Evolutionary conservation across 2,329 filamentous ascomycete genomes (phyloP).

Genomic region (Colletotrichum sublineola): DNA sequence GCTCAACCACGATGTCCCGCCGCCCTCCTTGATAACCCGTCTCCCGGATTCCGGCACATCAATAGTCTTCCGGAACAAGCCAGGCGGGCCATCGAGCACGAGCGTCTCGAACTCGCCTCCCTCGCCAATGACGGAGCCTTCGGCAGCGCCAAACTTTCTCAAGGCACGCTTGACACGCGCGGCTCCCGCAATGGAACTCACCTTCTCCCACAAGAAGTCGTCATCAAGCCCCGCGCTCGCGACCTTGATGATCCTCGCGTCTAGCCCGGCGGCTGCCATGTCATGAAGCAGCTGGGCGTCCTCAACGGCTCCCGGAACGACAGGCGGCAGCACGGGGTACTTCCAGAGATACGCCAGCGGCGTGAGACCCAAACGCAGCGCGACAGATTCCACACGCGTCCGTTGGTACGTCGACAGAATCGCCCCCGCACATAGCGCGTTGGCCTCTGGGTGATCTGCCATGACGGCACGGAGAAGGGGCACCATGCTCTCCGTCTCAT

Average conservation of each 20-base stretch:
- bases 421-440: conserved; percentile 90
- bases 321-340: conserved; percentile 78
- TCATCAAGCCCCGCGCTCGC: conserved; percentile 91
- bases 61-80: conserved; percentile 80
- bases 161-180: conserved; percentile 66
- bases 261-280: conserved; percentile 82
- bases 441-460: conserved; percentile 79
- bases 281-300: conserved; percentile 78
- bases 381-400: conserved; percentile 93
- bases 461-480: conserved; percentile 79
- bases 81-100: conserved; percentile 81
- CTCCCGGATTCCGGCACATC: conserved; percentile 68
- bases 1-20: conserved; percentile 81
- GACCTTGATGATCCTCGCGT: conserved; percentile 95
- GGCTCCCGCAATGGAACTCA: conserved; percentile 69
- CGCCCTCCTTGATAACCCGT: conserved; percentile 74
- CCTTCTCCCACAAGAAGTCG: conserved; percentile 82
- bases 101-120: conserved; percentile 97
- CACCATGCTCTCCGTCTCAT: conserved; percentile 92
- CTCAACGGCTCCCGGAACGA: conserved; percentile 49
- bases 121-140: conserved; percentile 86
- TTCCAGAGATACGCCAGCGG: conserved; percentile 95
- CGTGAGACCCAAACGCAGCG: conserved; percentile 82
- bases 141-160: conserved; percentile 74
- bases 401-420: conserved; percentile 97